phyloP scores from a whole-genome alignment of 192 early-diverging fungal genomes.

The Podila epigama region DNA sequence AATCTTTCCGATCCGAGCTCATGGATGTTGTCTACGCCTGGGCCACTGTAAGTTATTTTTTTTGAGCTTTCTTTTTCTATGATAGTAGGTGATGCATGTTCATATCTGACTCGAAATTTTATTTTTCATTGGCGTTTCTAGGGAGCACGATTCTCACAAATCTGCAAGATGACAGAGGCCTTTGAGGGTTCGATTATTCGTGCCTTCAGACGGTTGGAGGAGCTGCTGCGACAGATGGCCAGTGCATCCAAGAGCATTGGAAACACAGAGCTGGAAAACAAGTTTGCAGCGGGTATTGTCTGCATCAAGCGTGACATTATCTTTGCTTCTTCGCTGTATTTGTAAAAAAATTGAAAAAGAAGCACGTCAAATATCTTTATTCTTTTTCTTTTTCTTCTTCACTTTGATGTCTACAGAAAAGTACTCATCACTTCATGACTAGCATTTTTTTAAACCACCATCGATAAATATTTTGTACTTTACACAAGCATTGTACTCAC shows the following conservation, averaged over 20 bases:
- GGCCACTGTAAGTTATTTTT: slow-evolving; percentile 60
- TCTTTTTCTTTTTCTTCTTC: background rate
- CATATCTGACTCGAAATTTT: background rate
- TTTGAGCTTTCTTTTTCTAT: background rate
- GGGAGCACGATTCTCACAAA: slow-evolving; percentile 92
- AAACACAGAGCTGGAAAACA: slow-evolving; percentile 90
- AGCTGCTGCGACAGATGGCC: slow-evolving; percentile 88
- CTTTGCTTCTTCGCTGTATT: slow-evolving; percentile 93
- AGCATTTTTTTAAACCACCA: too few species aligned
- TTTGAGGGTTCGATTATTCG: slow-evolving; percentile 97
- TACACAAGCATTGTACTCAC: too few species aligned
- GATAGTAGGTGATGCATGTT: background rate
- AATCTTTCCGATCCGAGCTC: slow-evolving; percentile 82
- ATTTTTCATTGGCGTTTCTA: slow-evolving; percentile 30
- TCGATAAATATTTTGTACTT: too few species aligned
- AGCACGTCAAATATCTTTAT: background rate
- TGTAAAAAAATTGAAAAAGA: slow-evolving; percentile 67
- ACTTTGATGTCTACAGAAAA: background rate
- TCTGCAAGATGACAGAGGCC: slow-evolving; percentile 93
- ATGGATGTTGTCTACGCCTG: slow-evolving; percentile 97
- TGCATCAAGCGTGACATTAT: slow-evolving; percentile 98
- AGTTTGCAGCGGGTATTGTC: slow-evolving; percentile 91
- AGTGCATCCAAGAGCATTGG: slow-evolving; percentile 94
- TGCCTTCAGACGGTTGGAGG: slow-evolving; percentile 88
- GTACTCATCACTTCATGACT: background rate